These are phyloP conservation scores for Drechslerella coelobrocha DNA, from an alignment of 2,329 filamentous ascomycete genomes.

Conservation along the genomic window DNA sequence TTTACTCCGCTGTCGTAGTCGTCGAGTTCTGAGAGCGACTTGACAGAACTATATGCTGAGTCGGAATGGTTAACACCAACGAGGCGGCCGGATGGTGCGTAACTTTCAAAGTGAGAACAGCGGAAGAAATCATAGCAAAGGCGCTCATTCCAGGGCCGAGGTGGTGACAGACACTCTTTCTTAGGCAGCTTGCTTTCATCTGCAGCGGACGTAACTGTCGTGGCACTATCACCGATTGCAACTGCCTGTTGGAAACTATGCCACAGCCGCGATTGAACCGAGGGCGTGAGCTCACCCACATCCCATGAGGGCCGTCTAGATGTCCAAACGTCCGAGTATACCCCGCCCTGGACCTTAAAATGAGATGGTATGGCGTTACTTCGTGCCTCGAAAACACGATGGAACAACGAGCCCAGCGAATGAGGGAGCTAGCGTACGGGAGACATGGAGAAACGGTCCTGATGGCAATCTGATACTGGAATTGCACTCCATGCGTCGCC, in stretches of 20 bases:
- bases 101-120: background rate
- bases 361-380: background rate
- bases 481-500: constrained; percentile 8
- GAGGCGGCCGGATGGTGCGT: background rate
- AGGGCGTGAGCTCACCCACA: background rate
- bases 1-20: background rate
- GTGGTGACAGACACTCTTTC: background rate
- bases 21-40: background rate
- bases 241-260: background rate
- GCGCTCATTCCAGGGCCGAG: constrained; percentile 1
- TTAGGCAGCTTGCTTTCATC: background rate
- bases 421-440: background rate
- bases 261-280: background rate
- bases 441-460: background rate
- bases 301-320: background rate
- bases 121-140: background rate
- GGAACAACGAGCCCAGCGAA: background rate
- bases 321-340: background rate
- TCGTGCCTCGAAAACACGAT: background rate
- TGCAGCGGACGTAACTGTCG: background rate
- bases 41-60: background rate
- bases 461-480: background rate
- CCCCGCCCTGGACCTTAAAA: background rate
- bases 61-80: constrained; percentile 1
- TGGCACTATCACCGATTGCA: background rate